Percentiles rank a stretch among this genome's conserved stretches.
phyloP scores from a whole-genome alignment of 2,329 filamentous ascomycete species.

The Stachybotrys echinatus region DNA sequence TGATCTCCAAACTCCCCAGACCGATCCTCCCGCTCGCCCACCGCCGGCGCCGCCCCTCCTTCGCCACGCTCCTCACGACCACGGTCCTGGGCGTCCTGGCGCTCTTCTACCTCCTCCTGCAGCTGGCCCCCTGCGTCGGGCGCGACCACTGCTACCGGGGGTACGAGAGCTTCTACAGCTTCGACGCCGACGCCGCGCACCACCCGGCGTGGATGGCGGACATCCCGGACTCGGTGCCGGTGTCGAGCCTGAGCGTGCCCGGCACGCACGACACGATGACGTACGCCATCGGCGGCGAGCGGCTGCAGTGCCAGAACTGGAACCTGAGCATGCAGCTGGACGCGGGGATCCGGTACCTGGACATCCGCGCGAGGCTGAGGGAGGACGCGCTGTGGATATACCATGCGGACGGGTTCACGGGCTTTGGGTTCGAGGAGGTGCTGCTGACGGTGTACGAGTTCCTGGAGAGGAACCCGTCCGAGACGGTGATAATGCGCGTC shows the following conservation, averaged over 20 bases:
- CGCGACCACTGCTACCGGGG: conserved; percentile 20
- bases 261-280: conserved; percentile 52
- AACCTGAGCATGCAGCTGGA: conserved; percentile 37
- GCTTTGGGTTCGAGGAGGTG: conserved; percentile 37
- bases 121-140: conserved; percentile 18
- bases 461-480: conserved; percentile 36
- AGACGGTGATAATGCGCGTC: conserved; percentile 44
- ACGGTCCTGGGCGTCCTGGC: conserved; percentile 15
- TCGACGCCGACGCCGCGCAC: conserved; percentile 29
- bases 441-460: conserved; percentile 39
- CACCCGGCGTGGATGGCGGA: conserved; percentile 37
- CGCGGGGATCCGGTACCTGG: conserved; percentile 43
- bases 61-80: conserved; percentile 9
- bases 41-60: conserved; percentile 11
- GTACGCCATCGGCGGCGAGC: conserved; percentile 27
- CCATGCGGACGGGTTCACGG: conserved; percentile 39
- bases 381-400: conserved; percentile 40
- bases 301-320: conserved; percentile 42
- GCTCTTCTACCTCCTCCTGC: conserved; percentile 17
- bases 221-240: conserved; percentile 32
- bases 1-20: background rate
- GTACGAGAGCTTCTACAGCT: conserved; percentile 30
- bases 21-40: conserved; percentile 6
- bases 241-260: conserved; percentile 42
- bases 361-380: conserved; percentile 40